Percentiles rank a stretch among this genome's conserved stretches.
Conservation (phyloP, 176 grass and related monocot genomes). For the Triticum dicoccoides region DNA sequence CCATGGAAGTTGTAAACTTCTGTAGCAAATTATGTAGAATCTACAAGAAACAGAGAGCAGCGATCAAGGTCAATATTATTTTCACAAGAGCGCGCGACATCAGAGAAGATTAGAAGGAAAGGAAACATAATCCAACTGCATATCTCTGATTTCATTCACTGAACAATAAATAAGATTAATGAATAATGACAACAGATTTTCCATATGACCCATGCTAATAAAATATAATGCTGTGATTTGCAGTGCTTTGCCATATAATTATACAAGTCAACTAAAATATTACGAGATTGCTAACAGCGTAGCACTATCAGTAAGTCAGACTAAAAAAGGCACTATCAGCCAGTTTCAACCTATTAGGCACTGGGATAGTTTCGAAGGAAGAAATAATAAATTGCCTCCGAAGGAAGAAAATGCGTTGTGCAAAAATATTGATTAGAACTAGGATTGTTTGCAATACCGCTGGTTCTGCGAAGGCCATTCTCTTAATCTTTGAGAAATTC, state of each 20-base stretch:
- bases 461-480: conserved; percentile 91
- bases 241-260: background rate
- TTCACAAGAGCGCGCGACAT: background rate
- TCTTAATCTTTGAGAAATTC: conserved; percentile 96
- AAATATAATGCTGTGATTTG: background rate
- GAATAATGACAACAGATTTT: background rate
- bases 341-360: background rate
- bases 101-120: background rate
- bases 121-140: background rate
- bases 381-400: background rate
- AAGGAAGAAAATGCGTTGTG: conserved; percentile 13
- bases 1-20: conserved; percentile 83
- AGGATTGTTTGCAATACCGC: conserved; percentile 41
- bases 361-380: background rate
- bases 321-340: conserved; percentile 26
- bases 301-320: background rate
- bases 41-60: conserved; percentile 43
- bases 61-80: background rate
- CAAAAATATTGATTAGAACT: background rate
- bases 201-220: background rate
- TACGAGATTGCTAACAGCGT: conserved; percentile 5
- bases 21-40: conserved; percentile 84
- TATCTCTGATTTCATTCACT: background rate
- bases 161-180: background rate
- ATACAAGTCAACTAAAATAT: background rate